phyloP scores from a whole-genome alignment of 2,329 filamentous ascomycete genomes.

The Neurospora sp. region DNA sequence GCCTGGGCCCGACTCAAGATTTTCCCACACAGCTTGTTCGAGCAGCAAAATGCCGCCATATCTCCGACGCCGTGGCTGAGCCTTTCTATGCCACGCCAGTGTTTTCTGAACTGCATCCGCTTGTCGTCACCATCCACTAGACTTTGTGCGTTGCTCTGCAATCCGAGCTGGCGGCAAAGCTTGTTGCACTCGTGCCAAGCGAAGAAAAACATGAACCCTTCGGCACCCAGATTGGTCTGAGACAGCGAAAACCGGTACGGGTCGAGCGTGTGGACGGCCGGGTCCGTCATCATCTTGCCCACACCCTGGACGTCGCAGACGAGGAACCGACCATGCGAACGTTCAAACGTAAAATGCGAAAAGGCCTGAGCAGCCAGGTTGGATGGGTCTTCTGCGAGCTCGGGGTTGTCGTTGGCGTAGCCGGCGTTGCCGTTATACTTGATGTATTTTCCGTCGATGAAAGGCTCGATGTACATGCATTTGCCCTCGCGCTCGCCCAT shows the following conservation, averaged over 20 bases:
- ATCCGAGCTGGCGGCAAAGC: slow-evolving; percentile 21
- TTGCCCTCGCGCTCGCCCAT: not conserved
- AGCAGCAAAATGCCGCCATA: slow-evolving; percentile 17
- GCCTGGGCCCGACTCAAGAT: slow-evolving; percentile 20
- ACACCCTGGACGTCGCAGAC: slow-evolving; percentile 29
- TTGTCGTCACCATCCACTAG: too few species aligned
- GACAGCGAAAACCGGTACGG: slow-evolving; percentile 23
- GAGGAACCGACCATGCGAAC: slow-evolving; percentile 26
- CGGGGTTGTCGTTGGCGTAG: slow-evolving; percentile 21
- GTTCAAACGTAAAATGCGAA: slow-evolving; percentile 33
- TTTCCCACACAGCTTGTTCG: slow-evolving; percentile 29
- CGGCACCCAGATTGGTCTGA: slow-evolving; percentile 23
- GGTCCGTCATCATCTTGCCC: slow-evolving; percentile 26
- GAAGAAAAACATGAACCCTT: slow-evolving; percentile 31
- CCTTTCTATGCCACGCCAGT: too few species aligned
- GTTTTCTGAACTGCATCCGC: too few species aligned
- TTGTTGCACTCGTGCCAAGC: slow-evolving; percentile 25
- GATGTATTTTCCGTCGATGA: slow-evolving; percentile 25
- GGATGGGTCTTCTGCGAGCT: slow-evolving; percentile 9
- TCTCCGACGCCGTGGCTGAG: too few species aligned
- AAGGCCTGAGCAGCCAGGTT: slow-evolving; percentile 29
- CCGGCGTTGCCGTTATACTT: slow-evolving; percentile 30
- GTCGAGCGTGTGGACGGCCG: slow-evolving; percentile 27
- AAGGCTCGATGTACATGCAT: slow-evolving; percentile 27
- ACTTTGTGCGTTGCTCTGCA: too few species aligned